Evolutionary conservation across 2,329 filamentous ascomycete genomes (phyloP), one percentile per base, ranked within the genome.

Genomic region (Cladosporium cucumerinum): DNA sequence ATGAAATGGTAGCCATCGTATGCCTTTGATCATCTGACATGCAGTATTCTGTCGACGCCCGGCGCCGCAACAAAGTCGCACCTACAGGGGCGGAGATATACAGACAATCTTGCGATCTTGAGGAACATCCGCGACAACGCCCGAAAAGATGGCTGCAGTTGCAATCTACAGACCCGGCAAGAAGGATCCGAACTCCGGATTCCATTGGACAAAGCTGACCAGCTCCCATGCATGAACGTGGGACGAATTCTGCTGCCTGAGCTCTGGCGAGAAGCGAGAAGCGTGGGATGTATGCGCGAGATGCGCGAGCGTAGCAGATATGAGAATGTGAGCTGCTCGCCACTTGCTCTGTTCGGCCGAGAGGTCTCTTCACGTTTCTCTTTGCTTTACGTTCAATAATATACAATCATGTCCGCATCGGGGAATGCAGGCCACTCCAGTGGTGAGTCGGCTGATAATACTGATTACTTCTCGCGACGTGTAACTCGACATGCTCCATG

Each of bases 221-320:
- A 58, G 36, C 55, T 34, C 30, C 21, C 51, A 39, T 46, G 55
- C 55, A 58, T 58, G 55, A 58, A 36, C 55, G 55, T 58, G 55
- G 55, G 55, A 58, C 55, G 55, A 46, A 58, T 58, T 58, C 55
- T 39, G 55, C 55, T 58, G 55, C 55, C 55, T 58, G 55, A 34
- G 54, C 30, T 34, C 28, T 26, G 21, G 32, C 18, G 18, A 54
- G 28, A 54, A 54, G 51, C 51, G 51, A 46, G n/a, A 43, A 43
- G 55, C 55, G 55, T 58, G 55, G 55, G 55, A 58, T 58, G 55
- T 26, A 39, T 58, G 55, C 36, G 34, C 25, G 25, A 55, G 51
- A 51, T 51, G 48, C 30, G 54, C 32, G 54, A 57, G 54, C 30
- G n/a, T 21, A 39, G 28, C 23, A 43, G 21, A 46, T 58, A 46